phyloP scores from a whole-genome alignment of 768 basidiomycete species.

The Phaeolepiota aurea region DNA sequence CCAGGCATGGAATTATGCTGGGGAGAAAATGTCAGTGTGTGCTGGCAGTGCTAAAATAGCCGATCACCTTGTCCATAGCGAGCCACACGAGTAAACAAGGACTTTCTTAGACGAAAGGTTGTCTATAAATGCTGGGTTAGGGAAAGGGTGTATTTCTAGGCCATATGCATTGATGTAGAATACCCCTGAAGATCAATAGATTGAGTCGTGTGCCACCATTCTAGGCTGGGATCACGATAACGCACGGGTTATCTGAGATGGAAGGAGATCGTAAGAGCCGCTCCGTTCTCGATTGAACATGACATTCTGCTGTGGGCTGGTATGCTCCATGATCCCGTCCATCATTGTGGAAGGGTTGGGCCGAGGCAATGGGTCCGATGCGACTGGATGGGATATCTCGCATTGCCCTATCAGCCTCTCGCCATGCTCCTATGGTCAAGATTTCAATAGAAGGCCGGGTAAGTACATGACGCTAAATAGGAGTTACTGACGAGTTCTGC shows the following conservation, averaged over 20 bases:
- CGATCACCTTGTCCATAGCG: conserved; percentile 82
- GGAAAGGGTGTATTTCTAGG: conserved; percentile 84
- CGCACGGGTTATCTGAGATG: conserved; percentile 57
- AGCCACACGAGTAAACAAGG: conserved; percentile 89
- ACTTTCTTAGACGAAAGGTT: conserved; percentile 53
- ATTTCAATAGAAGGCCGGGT: too few relatives aligned
- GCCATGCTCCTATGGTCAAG: conserved; percentile 60
- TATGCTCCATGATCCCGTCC: not conserved
- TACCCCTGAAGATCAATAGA: conserved; percentile 36
- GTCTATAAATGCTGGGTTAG: conserved; percentile 73
- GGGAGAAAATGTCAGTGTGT: not conserved
- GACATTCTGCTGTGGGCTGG: conserved; percentile 36
- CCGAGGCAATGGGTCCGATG: conserved; percentile 15
- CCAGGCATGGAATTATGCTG: conserved; percentile 89
- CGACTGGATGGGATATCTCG: conserved; percentile 83
- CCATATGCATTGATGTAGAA: conserved; percentile 91
- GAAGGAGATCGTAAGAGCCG: conserved; percentile 44
- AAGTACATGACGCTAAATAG: conserved; percentile 4
- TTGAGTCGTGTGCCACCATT: not conserved
- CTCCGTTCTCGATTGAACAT: conserved; percentile 55
- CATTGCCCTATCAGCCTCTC: conserved; percentile 82
- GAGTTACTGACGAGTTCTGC: conserved; percentile 65
- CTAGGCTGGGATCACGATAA: conserved; percentile 8
- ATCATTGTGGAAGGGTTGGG: not conserved
- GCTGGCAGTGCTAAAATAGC: not conserved